phyloP scores from a whole-genome alignment of 2,329 filamentous ascomycete genomes.

The Triangularia setosa region DNA sequence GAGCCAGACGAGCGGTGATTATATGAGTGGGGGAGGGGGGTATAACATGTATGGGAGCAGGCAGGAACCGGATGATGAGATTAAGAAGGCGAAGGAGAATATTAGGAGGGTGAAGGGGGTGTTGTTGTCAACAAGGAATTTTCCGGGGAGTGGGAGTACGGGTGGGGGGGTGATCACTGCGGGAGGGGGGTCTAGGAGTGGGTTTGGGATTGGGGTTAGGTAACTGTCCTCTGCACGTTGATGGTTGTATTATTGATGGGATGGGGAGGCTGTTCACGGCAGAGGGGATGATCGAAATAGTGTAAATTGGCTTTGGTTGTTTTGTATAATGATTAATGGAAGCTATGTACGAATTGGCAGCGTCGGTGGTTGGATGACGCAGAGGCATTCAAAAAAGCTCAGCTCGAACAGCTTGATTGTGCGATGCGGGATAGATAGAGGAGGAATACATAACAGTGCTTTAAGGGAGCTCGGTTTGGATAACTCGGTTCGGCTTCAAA shows the following conservation, averaged over 20 bases:
- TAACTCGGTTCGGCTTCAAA: too few species aligned
- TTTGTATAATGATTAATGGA: not conserved
- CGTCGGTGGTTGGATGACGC: not conserved
- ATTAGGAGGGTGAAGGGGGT: constrained; percentile 78
- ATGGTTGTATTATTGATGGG: not conserved
- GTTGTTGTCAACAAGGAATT: constrained; percentile 69
- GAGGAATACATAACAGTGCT: too few species aligned
- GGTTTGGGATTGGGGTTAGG: not conserved
- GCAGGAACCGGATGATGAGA: constrained; percentile 63
- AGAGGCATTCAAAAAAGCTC: not conserved
- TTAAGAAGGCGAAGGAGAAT: constrained; percentile 67
- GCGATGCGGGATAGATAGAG: too few species aligned
- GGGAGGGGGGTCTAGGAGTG: not conserved
- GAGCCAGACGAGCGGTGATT: constrained; percentile 31
- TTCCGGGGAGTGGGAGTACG: constrained; percentile 45
- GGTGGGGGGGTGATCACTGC: constrained; percentile 27
- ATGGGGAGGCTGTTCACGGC: not conserved
- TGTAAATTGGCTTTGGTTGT: not conserved
- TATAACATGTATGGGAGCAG: constrained; percentile 42
- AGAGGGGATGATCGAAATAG: too few species aligned
- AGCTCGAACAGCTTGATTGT: too few species aligned
- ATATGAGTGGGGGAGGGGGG: constrained; percentile 28
- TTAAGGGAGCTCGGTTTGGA: too few species aligned
- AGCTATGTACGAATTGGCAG: not conserved
- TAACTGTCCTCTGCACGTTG: not conserved